Evolutionary conservation across 345 rosid genomes (phyloP).

Genomic region (Raphanus raphanistrum): DNA sequence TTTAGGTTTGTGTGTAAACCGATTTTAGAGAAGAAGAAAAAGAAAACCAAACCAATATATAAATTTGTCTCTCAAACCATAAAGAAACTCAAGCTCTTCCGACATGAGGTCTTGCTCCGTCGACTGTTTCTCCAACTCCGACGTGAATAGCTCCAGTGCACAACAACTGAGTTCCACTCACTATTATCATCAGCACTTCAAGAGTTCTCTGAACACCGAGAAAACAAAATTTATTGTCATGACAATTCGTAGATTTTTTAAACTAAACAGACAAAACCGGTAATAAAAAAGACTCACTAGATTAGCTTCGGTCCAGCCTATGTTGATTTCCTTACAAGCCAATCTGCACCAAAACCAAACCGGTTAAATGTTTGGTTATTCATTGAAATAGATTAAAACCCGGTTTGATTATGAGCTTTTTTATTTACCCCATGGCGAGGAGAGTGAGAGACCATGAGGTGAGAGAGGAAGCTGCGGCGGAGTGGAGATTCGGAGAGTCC

Average conservation of each 20-base stretch:
- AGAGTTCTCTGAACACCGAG: slow-evolving; percentile 53
- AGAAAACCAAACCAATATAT: slow-evolving; percentile 10
- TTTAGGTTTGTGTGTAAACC: slow-evolving; percentile 6
- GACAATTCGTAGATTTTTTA: background rate
- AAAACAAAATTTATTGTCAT: background rate
- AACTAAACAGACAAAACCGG: background rate
- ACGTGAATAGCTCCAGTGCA: slow-evolving; percentile 66
- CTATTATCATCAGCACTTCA: slow-evolving; percentile 65
- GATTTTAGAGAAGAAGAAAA: background rate
- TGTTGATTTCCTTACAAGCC: slow-evolving; percentile 79
- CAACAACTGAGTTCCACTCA: slow-evolving; percentile 63
- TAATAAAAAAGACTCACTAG: slow-evolving; percentile 50
- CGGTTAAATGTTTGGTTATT: slow-evolving; percentile 1
- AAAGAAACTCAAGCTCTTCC: slow-evolving; percentile 43
- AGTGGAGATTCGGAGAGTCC: slow-evolving; percentile 52
- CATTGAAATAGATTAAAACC: background rate
- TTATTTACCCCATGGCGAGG: slow-evolving; percentile 73
- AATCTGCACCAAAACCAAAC: slow-evolving; percentile 48
- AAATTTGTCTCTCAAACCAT: background rate
- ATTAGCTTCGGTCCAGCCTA: slow-evolving; percentile 74
- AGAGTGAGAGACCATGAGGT: slow-evolving; percentile 66
- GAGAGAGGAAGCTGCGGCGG: slow-evolving; percentile 75
- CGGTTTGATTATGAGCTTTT: background rate
- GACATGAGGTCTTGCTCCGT: background rate
- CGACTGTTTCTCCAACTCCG: slow-evolving; percentile 44